phyloP scores from a whole-genome alignment of 805 yeast species.

The Saccharomycopsis synnaedendra region DNA sequence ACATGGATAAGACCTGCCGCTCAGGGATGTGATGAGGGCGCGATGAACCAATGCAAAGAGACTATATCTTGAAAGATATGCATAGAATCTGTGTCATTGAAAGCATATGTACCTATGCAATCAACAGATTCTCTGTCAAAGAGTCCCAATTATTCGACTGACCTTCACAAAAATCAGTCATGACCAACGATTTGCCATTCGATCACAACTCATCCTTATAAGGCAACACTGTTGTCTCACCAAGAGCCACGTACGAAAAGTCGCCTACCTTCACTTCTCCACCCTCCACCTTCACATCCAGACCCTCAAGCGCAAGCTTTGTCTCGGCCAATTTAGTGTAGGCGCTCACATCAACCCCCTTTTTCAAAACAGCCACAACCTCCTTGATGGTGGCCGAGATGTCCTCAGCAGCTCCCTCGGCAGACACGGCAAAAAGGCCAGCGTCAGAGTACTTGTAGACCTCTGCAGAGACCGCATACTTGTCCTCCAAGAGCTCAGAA shows the following conservation, averaged over 20 bases:
- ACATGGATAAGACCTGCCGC: no score
- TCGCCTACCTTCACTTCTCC: constrained; percentile 37
- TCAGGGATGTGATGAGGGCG: no score
- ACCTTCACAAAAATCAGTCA: no score
- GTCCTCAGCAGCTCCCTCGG: constrained; percentile 37
- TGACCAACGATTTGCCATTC: no score
- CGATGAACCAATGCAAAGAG: no score
- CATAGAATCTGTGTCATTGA: no score
- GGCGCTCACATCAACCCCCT: constrained; percentile 38
- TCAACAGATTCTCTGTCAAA: no score
- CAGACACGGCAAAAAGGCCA: constrained; percentile 66
- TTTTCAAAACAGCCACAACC: constrained; percentile 40
- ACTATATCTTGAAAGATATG: no score
- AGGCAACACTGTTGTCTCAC: constrained; percentile 80
- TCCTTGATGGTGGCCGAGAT: constrained; percentile 53
- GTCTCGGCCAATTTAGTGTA: constrained; percentile 45
- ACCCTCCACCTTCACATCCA: constrained; percentile 25
- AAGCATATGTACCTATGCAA: no score
- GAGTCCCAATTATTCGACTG: no score
- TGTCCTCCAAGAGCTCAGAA: constrained; percentile 52
- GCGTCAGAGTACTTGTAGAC: constrained; percentile 64
- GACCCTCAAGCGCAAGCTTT: constrained; percentile 31
- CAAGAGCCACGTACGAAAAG: constrained; percentile 81
- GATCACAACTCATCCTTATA: constrained; percentile 75
- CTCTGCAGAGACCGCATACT: constrained; percentile 36